Base-by-base conservation (phyloP, 73 alveolate species). In the Loxodes magnus region DNA sequence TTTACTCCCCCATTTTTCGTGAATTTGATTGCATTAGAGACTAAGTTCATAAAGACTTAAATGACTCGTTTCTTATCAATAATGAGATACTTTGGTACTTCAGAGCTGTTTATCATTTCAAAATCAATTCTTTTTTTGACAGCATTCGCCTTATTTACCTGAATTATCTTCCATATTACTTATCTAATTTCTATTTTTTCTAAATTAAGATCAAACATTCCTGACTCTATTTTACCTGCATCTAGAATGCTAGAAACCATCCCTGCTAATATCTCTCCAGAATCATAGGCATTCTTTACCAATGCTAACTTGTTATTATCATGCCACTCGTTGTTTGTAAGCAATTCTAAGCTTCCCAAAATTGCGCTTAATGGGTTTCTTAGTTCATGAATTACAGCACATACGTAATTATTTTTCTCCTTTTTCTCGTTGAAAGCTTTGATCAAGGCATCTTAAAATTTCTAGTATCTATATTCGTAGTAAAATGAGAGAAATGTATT, bases 361-460 rank as follows among this genome's bases (percentile, higher is more conserved):
- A 35, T 27, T 17, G 56, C 29, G 55, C 35, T 60, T 28, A 60
- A 19, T 3, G 74, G 74, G 7, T 60, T 21, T 23, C 74, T 20
- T 2, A 60, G 55, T 60, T 60, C 74, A 46, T 60, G 74, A 12
- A 60, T 48, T 56, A 60, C 20, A 4, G 74, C 56, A 3, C 64
- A 61, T 20, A 33, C 19, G 42, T 29, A 60, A 3, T 46, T 42
- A 4, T 60, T 63, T 22, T 60, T 60, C 30, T 28, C 30, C 50
- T 12, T 9, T 6, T 46, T 14, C 46, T 43, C 41, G 4, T 43
- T n/a, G n/a, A n/a, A n/a, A n/a, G n/a, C n/a, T n/a, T n/a, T n/a
- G n/a, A n/a, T n/a, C n/a, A n/a, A n/a, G n/a, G n/a, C n/a, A n/a
- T n/a, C n/a, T n/a, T n/a, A n/a, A n/a, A n/a, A n/a, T n/a, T n/a